These are phyloP conservation scores for Emericellopsis atlantica DNA, from an alignment of 2,329 filamentous ascomycete genomes.

Conservation along the genomic window DNA sequence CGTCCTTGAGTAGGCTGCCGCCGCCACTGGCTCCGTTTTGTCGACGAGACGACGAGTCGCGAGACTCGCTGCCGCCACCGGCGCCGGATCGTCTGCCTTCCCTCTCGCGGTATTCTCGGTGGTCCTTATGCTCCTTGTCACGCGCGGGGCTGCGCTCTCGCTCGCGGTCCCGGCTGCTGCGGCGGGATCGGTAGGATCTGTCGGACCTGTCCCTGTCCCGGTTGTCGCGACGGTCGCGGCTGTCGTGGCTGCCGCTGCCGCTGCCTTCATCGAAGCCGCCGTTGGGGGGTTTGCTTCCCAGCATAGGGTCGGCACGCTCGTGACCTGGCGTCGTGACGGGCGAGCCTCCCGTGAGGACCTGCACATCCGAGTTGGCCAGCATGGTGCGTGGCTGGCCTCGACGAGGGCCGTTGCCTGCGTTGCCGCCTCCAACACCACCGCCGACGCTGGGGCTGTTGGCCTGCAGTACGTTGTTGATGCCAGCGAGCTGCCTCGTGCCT, in stretches of 20 bases:
- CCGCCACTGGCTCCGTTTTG: background rate
- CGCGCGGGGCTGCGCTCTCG: slow-evolving; percentile 33
- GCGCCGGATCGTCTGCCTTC: slow-evolving; percentile 15
- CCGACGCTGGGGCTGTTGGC: slow-evolving; percentile 23
- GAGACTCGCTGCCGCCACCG: slow-evolving; percentile 10
- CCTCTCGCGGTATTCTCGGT: slow-evolving; percentile 30
- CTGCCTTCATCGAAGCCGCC: slow-evolving; percentile 13
- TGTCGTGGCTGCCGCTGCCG: slow-evolving; percentile 21
- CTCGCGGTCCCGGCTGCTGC: slow-evolving; percentile 36
- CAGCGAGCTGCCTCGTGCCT: slow-evolving; percentile 40
- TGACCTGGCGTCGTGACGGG: slow-evolving; percentile 33
- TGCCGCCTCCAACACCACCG: slow-evolving; percentile 15
- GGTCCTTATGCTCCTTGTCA: slow-evolving; percentile 32
- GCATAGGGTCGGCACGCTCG: slow-evolving; percentile 31
- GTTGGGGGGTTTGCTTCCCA: slow-evolving; percentile 18
- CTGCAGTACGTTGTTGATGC: slow-evolving; percentile 46
- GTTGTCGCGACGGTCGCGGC: slow-evolving; percentile 26
- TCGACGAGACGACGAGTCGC: no score
- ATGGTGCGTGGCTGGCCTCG: slow-evolving; percentile 24
- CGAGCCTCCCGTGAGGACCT: slow-evolving; percentile 42
- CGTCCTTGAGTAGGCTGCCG: slow-evolving; percentile 11
- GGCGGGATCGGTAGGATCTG: slow-evolving; percentile 23
- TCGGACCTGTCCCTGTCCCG: slow-evolving; percentile 21
- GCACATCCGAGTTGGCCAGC: slow-evolving; percentile 40
- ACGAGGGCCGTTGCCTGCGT: slow-evolving; percentile 15